Evolutionary conservation across 441 rosid species (phyloP), one percentile per base, ranked within the genome.

Genomic region (Adansonia gregorii): DNA sequence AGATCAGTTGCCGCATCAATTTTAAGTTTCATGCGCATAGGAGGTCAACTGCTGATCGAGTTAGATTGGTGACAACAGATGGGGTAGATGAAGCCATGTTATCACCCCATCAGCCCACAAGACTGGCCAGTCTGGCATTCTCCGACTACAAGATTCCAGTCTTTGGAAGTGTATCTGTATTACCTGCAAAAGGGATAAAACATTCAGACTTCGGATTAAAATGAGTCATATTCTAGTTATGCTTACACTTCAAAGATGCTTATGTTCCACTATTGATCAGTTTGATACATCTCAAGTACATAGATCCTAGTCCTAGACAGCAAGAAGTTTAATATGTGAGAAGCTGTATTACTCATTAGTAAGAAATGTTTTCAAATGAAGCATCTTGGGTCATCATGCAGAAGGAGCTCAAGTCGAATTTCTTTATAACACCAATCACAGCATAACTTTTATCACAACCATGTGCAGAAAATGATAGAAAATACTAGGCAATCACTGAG

Each of bases 101-200:
- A 76, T 72, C 69, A 55, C 70, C 78, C 77, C 79, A 54, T 19
- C 12, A 48, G 46, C 67, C 78, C 61, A 5, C 35, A 52, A 60
- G 59, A 78, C 9, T 24, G 10, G 61, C 58, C 59, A 67, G 39
- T 27, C n/a, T 71, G 27, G 72, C 67, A 65, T 75, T 72, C 77
- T 80, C 76, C 79, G 75, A 66, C 78, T 78, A 61, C 17, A 2
- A 58, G 67, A 80, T 51, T 82, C 68, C 70, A 11, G 81, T 70
- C 65, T 71, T 72, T 0, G 3, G 59, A 35, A 35, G 63, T 41
- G 24, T 68, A 45, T 73, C 39, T 35, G 64, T 52, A 73, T 87
- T 67, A 89, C 88, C 90, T 86, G 87, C 71, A 39, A 69, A 65
- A 17, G 69, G 48, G 65, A 77, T 35, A 78, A 58, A 76, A 24